Evolutionary conservation across 2,329 filamentous ascomycete genomes (phyloP), one percentile per base, ranked within the genome.

Genomic region (Phyllosticta citrichinensis): DNA sequence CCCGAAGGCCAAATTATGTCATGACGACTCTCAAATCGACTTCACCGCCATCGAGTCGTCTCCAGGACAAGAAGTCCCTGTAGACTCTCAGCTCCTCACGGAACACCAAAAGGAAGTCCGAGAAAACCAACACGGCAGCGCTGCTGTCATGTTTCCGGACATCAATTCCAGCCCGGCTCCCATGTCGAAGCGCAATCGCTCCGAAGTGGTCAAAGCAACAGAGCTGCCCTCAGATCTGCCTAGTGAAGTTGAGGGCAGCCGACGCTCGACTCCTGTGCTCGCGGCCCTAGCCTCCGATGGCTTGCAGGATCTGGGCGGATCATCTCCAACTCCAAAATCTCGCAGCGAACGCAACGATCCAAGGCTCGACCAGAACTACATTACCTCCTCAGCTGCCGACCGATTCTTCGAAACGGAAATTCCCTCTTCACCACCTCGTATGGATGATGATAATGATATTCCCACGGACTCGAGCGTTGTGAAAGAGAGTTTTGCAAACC

Each of bases 11-110:
- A 83, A 82, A 62, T 77, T 86, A 27, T 83, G 88, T 35, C 91
- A 96, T 66, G 84, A 96, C 64, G 83, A 95, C 72, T 95, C 90
- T 0, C 91, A 95, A 68, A 81, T 95, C 25, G 81, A 89, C 52
- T 94, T 94, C 68, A 83, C 87, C 2, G 76, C 84, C 0, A 87
- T 93, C 55, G 81, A 83, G 30, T 83, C 85, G 12, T 83, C 86
- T 0, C 75, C 80, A 2, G 74, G 79, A 4, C 73, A 75, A 14
- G 74, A 72, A 0, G 70, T 71, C 20, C 66, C 69, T 3, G 69
- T 80, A 2, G 86, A 89, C 61, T 90, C 88, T 0, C 90, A 94
- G 66, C 74, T 86, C 19, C 76, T 96, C 56, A 96, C 91, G 0
- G 88, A 92, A 40, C 83, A 85, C 52, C 91, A 96, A 70, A 87